Conservation (phyloP, 163 green algal genomes). For the Chloroidium sp. region DNA sequence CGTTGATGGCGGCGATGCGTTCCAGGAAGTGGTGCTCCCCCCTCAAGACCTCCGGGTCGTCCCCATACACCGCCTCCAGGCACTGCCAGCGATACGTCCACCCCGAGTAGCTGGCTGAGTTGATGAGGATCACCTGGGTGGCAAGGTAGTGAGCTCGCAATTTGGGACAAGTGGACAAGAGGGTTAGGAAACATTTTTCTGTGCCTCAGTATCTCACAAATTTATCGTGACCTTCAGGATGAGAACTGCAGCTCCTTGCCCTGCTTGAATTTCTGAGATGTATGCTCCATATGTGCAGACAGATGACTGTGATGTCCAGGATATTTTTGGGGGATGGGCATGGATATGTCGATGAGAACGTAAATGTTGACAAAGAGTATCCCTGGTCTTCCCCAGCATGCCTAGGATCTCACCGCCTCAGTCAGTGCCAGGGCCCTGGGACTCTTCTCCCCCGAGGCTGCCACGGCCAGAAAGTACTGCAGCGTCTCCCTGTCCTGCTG, state of each 20-base stretch:
- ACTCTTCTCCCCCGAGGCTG: conserved; percentile 28
- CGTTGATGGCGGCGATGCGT: conserved; percentile 40
- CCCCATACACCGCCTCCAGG: conserved; percentile 4
- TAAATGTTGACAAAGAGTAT: background rate
- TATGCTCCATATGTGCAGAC: background rate
- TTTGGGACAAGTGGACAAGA: background rate
- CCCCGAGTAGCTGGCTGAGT: conserved; percentile 69
- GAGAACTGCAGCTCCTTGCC: background rate
- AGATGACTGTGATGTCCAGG: too few species aligned
- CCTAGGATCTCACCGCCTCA: conserved; percentile 21
- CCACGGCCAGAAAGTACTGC: conserved; percentile 46
- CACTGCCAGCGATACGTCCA: conserved; percentile 61
- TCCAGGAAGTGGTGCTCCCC: conserved; percentile 31
- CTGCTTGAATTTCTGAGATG: background rate
- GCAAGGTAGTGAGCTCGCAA: background rate
- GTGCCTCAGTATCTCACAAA: too few species aligned
- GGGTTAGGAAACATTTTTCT: background rate
- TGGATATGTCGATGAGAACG: too few species aligned
- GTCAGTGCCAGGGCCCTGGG: conserved; percentile 53
- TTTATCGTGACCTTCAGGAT: background rate
- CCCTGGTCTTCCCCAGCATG: background rate
- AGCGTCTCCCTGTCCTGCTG: conserved; percentile 36
- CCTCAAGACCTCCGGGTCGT: background rate
- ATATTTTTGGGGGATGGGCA: too few species aligned
- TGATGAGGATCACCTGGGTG: conserved; percentile 38